Base-by-base conservation (phyloP, 2,329 filamentous ascomycete genomes). In the Colletotrichum orchidophilum region DNA sequence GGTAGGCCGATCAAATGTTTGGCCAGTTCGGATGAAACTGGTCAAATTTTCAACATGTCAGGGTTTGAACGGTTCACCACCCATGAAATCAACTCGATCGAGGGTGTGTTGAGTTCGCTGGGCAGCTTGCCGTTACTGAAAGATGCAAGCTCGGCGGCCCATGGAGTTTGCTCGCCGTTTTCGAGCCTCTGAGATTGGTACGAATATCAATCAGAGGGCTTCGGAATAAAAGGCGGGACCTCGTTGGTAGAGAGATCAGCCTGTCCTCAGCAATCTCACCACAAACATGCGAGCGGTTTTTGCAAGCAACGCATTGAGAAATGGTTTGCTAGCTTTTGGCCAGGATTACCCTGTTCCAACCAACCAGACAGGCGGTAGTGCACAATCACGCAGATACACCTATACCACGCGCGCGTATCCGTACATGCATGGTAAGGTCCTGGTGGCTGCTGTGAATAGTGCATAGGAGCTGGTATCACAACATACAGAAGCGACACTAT, bases 21-120 rank as follows among this genome's bases (percentile, higher is more conserved):
- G 61, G 60, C 42, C 53, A 59, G 53, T 65, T 69, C 66, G 61
- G 61, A 69, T 49, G 66, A 69, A 46, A 63, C 31, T 63, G 31
- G 12, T 24, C 12, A 31, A 42, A 42, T 58, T 21, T 66, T 12
- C 31, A n/a, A 12, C 21, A 68, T 33, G 39, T 29, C 58, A 31
- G 33, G 52, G 29, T 31, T 33, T 52, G 35, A 31, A 55, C 50
- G 57, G 50, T 39, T 53, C 8, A 29, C 21, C 60, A 24, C 31
- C 18, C n/a, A 24, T 31, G 29, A 52, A 52, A 35, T 42, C 26
- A 52, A 53, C 46, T 59, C 15, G 24, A 64, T n/a, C 39, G 18
- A 46, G 39, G 18, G 39, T 15, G n/a, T 21, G 7, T 21, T 46
- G 31, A 61, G 21, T 11, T n/a, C 39, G 29, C 15, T 49, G 29